Evolutionary conservation across 805 yeast species (phyloP), one percentile per base, ranked within the genome.

Genomic region (Yamadazyma sp.): DNA sequence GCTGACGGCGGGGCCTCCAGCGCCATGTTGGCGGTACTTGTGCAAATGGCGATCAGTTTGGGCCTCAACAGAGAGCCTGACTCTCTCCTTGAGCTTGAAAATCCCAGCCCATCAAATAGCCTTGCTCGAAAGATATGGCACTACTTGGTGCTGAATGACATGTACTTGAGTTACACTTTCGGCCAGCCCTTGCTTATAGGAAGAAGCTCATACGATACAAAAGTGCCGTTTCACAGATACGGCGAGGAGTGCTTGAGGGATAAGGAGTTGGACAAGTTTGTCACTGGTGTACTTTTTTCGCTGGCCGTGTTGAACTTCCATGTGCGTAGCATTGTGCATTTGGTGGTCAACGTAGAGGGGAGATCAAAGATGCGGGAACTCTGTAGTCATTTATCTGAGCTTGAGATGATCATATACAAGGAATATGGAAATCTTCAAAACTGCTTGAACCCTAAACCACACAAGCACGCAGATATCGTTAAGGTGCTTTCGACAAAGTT

Each of bases 51-150:
- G 1, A 58, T 57, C 36, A 47, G 60, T 2, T 44, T 67, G 8
- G 73, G 73, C 1, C 48, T 65, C 16, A 60, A 68, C 46, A 48
- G 73, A 12, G 73, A 68, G 14, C 72, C 72, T 0, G 62, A 60
- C 19, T 58, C 55, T 13, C 59, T 60, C 28, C 40, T 48, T 0
- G 54, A 50, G 17, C 38, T 52, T 3, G 47, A 52, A 15, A 42
- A 47, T 6, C 54, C 57, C 32, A 62, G 51, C 37, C 48, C 53
- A 11, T 39, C 49, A 10, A 64, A 69, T 18, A 73, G 76, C 44
- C 49, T 78, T 3, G 69, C 77, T 67, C 65, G 86, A 49, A 79
- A 77, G 47, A 66, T 78, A 4, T 81, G 86, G 86, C 71, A 68
- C 50, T 59, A 63, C 18, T 54, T 81, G 28, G 58, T 75, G 9